Base-by-base conservation (phyloP, 2,329 filamentous ascomycete species). In the Calycina herbarum region DNA sequence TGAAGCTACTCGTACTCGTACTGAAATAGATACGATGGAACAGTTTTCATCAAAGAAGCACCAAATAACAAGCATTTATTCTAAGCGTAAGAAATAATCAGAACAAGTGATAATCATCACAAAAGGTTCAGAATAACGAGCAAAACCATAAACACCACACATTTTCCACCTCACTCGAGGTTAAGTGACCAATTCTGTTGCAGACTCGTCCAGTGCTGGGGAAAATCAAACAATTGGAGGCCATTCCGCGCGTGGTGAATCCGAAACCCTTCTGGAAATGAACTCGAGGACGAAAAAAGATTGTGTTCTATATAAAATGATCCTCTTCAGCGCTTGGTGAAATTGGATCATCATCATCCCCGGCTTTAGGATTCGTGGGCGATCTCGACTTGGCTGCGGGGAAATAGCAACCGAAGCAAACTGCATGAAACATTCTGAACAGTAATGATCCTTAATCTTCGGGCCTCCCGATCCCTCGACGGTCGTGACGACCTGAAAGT, bases 321-420 rank as follows among this genome's bases (percentile, higher is more conserved):
- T 40, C 38, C 38, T 35, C 56, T 57, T 33, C 56, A 35, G 56
- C 56, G 56, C 29, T 35, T 57, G 56, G 27, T 57, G 56, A 57
- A 20, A 35, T 33, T 33, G 8, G 56, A 31, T 31, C 24, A 15
- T 11, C 56, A 31, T 31, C 24, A 15, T 11, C 56, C 27, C 31
- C 27, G 17, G 27, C 31, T 35, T 57, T n/a, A 29, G 27, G 48
- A 20, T 29, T 33, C 54, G 54, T 13, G 13, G 56, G 17, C 33
- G 56, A 35, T 57, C 31, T 57, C 31, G 27, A 29, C 29, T 31
- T 35, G 56, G 31, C 56, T 33, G 56, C 27, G 31, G 31, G 56
- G 56, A 57, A 57, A 35, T 33, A 11, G 20, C 17, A 57, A 57
- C n/a, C n/a, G 42, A 20, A 27, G 48, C 11, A 24, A 10, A 54